Base-by-base conservation (phyloP, 2,329 filamentous ascomycete species). In the Emmonsiellopsis sp. region DNA sequence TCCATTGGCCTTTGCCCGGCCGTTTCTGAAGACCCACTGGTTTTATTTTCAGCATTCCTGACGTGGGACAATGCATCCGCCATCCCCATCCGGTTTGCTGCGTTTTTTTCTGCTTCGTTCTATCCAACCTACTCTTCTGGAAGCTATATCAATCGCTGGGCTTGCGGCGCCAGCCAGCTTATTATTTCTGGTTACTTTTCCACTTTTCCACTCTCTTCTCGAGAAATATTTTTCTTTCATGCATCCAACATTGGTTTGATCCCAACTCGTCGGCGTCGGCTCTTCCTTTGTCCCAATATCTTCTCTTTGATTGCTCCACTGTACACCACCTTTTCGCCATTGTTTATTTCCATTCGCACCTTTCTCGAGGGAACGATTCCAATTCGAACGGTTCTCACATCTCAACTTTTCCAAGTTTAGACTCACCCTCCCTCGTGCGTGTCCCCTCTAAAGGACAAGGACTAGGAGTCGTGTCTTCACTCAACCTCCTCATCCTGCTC, bases 191-290 rank as follows among this genome's bases (percentile, higher is more conserved):
- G 42, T 14, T 40, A 32, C 33, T 17, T 47, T 52, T 52, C 34
- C 50, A 21, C 33, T 27, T 48, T 52, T 33, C 36, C 44, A 21
- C n/a, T 47, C 36, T 47, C 42, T 32, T 36, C 45, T 46, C 36
- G 51, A 31, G n/a, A 45, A 55, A 37, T 44, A 49, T 52, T 54
- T 59, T 55, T 52, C 51, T 58, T 54, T 54, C 48, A 55, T 55
- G 40, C 53, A 43, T 32, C 27, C 51, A 37, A 43, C 45, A 53
- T 53, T 53, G 48, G 53, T 42, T 43, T 53, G 43, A 37, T 43
- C 10, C 46, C 50, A 55, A 56, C 49, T 34, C 36, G 53, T 14
- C 37, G 31, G 17, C 49, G 27, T 53, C 17, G 32, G 43, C 49
- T 48, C 27, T 42, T 42, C 49, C 47, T 53, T 42, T 27, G 42